Evolutionary conservation across 2,329 filamentous ascomycete genomes (phyloP), one percentile per base, ranked within the genome.

Genomic region (Aspergillus sp.): DNA sequence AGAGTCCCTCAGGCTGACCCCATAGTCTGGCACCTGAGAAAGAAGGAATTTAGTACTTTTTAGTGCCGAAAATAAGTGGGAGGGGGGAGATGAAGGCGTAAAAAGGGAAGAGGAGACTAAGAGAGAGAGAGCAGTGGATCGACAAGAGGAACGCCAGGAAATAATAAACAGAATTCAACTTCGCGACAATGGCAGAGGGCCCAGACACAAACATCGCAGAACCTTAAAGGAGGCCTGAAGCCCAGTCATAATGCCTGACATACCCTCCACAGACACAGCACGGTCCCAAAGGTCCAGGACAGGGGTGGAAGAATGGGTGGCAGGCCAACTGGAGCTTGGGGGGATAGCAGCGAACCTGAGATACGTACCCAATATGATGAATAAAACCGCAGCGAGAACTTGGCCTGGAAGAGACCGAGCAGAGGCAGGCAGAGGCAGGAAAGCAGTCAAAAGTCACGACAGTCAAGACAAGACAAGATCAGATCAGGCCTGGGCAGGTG

Each of bases 61-160:
- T 43, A 49, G 50, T 49, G 50, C 21, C 44, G 41, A 54, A 57
- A 54, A 54, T 27, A 50, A 40, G 23, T 19, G 33, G 31, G 44
- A 48, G 52, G 21, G 45, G 45, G 31, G 40, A 53, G 39, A 31
- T 21, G 41, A 46, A 47, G 27, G 45, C 25, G 53, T n/a, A 33
- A 37, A 41, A 45, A 48, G 27, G 49, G 33, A n/a, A 15, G 35
- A 37, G 4, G 31, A 33, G 11, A 33, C 11, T 12, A 37, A n/a
- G 35, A 37, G 33, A 35, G 8, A 11, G 8, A 11, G 33, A 35
- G 14, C 23, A 25, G 23, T 25, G 23, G 23, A 25, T 25, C 23
- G 23, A 25, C 23, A 25, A 25, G 27, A 31, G 27, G 27, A 31
- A 31, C 27, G 27, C 27, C 27, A 37, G 35, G 3, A 37, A n/a